Conservation (phyloP, 2,329 filamentous ascomycete genomes). For the Fusarium burgessii region DNA sequence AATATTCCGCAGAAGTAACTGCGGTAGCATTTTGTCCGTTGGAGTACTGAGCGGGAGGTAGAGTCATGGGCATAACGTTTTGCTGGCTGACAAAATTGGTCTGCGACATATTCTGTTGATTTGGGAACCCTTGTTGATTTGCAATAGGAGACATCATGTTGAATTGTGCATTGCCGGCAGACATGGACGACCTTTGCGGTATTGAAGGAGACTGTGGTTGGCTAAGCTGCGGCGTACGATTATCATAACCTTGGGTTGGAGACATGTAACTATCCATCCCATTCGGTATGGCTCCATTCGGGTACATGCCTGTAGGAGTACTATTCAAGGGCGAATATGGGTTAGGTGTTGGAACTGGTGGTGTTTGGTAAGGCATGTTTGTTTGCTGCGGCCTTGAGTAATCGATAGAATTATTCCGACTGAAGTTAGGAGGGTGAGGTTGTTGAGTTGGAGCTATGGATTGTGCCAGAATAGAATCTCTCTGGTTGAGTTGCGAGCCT, state of each 20-base stretch:
- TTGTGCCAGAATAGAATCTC: constrained; percentile 66
- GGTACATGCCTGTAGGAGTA: constrained; percentile 54
- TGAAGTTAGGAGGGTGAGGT: constrained; percentile 59
- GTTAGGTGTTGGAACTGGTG: constrained; percentile 58
- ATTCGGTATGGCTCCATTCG: constrained; percentile 41
- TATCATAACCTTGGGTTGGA: constrained; percentile 54
- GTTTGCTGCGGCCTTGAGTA: constrained; percentile 55
- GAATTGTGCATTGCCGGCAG: constrained; percentile 62
- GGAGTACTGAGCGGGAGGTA: constrained; percentile 71
- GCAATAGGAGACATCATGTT: constrained; percentile 66
- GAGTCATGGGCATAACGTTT: constrained; percentile 71
- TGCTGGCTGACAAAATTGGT: constrained; percentile 68
- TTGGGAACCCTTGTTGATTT: constrained; percentile 62
- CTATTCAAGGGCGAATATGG: constrained; percentile 62
- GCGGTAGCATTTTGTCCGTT: constrained; percentile 48
- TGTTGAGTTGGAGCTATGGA: constrained; percentile 49
- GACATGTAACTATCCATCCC: constrained; percentile 58
- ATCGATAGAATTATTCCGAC: constrained; percentile 53
- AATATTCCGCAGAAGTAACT: constrained; percentile 57
- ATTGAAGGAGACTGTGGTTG: constrained; percentile 54
- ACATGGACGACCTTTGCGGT: constrained; percentile 60
- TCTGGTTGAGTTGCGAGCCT: constrained; percentile 80
- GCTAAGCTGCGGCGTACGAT: constrained; percentile 42
- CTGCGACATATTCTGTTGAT: constrained; percentile 60
- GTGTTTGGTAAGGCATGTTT: constrained; percentile 60